Conservation (phyloP, 2,329 filamentous ascomycete genomes). For the Diaporthe capsici region DNA sequence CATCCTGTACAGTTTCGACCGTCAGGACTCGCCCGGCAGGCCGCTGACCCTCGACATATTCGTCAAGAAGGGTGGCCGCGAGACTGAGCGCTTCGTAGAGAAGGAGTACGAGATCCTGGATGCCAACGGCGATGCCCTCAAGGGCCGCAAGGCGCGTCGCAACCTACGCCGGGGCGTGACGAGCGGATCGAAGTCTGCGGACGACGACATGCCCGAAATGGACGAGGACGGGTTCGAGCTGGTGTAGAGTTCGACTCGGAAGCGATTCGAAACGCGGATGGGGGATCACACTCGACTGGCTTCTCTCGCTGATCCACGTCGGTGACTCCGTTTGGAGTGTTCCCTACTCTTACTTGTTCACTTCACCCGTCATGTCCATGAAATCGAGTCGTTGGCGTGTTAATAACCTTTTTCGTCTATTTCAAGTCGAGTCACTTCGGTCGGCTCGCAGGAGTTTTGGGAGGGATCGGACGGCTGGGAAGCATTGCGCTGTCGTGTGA, state of each 20-base stretch:
- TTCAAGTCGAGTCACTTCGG: constrained; percentile 17
- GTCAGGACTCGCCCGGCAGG: constrained; percentile 54
- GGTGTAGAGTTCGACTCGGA: constrained; percentile 45
- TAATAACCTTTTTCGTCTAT: constrained; percentile 31
- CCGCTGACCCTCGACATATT: constrained; percentile 57
- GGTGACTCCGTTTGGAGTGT: background rate
- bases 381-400: constrained; percentile 13
- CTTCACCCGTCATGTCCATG: background rate
- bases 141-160: constrained; percentile 59
- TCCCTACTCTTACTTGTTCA: constrained; percentile 14
- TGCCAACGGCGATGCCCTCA: constrained; percentile 59
- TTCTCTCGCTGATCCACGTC: background rate
- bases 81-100: constrained; percentile 61
- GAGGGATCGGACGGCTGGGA: constrained; percentile 18
- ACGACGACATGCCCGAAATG: constrained; percentile 45
- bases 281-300: background rate
- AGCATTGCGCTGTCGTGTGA: constrained; percentile 37
- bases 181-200: constrained; percentile 42
- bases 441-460: constrained; percentile 34
- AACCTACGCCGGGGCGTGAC: constrained; percentile 53
- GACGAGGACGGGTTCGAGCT: constrained; percentile 62
- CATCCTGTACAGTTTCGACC: constrained; percentile 61
- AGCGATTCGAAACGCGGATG: background rate
- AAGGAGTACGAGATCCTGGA: constrained; percentile 65
- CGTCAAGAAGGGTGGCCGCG: constrained; percentile 53